Base-by-base conservation (phyloP, 306 rosid genomes). In the Luffa acutangula region DNA sequence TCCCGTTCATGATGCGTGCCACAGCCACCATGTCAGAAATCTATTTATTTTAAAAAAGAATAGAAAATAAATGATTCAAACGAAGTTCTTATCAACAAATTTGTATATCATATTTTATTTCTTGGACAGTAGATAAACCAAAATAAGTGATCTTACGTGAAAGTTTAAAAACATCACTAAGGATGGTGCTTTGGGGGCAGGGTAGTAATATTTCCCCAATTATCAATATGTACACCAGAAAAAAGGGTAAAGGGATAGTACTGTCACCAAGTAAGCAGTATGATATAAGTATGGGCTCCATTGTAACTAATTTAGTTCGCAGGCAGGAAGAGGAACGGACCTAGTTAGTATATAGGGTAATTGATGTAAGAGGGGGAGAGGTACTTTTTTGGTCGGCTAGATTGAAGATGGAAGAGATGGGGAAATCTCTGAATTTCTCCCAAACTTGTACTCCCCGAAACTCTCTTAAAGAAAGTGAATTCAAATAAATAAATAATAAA, bases 21-120 rank as follows among this genome's bases (percentile, higher is more conserved):
- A 93, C 96, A 81, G 93, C 95, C 77, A 93, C 98, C 96, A 93
- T 90, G 89, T 93, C 98, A 4, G 98, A 84, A 85, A 93, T 93
- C 98, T 93, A 78, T 52, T 64, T 9, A 36, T 65, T 25, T 25
- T 25, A 15, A 66, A 39, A 80, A 75, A 85, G 83, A 76, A 77
- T 17, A 1, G 5, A 18, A 56, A 56, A 39, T 0, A 18, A 56
- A 17, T 77, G 53, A 37, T 15, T n/a, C 79, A 73, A 59, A 77
- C 18, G 65, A 82, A 53, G 45, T 78, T 78, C 67, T 70, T 39
- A 25, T 9, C 62, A 9, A 34, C 42, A 72, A 53, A 31, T 9
- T 39, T 34, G 79, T 20, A 48, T 70, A 66, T 57, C 78, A 36
- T 77, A 15, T 81, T 58, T 58, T 58, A 20, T 66, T 43, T 73